Conservation (phyloP, 345 rosid genomes). For the Eucalyptus erythrocorys region DNA sequence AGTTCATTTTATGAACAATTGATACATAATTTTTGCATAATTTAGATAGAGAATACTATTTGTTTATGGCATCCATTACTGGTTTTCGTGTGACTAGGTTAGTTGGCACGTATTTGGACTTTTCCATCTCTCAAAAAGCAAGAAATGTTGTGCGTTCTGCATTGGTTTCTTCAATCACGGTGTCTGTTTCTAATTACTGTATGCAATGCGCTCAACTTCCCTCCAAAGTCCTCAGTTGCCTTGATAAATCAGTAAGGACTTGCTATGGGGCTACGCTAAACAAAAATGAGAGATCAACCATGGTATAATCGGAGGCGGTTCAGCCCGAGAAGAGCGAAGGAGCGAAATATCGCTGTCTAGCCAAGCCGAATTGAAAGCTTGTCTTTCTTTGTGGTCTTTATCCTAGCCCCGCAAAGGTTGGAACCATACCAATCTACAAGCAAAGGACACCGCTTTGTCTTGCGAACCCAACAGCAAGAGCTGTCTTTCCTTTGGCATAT, state of each 20-base stretch:
- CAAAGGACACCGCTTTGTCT: no score
- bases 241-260: background rate
- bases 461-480: rapidly evolving
- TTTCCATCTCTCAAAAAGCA: background rate
- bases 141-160: background rate
- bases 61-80: background rate
- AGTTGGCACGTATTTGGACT: background rate
- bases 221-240: no score
- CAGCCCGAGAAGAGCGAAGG: rapidly evolving
- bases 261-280: background rate
- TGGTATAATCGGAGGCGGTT: no score
- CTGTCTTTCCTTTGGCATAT: background rate
- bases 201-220: background rate
- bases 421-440: no score
- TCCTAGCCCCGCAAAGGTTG: no score
- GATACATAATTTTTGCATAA: background rate
- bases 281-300: background rate
- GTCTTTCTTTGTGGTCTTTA: no score
- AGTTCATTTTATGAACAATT: no score
- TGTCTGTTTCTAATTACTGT: no score
- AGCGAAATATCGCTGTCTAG: no score
- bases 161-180: no score
- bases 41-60: background rate
- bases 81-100: background rate
- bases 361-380: background rate